These are phyloP conservation scores for Erysimum pusillum DNA, from an alignment of 441 rosid species.

Conservation along the genomic window DNA sequence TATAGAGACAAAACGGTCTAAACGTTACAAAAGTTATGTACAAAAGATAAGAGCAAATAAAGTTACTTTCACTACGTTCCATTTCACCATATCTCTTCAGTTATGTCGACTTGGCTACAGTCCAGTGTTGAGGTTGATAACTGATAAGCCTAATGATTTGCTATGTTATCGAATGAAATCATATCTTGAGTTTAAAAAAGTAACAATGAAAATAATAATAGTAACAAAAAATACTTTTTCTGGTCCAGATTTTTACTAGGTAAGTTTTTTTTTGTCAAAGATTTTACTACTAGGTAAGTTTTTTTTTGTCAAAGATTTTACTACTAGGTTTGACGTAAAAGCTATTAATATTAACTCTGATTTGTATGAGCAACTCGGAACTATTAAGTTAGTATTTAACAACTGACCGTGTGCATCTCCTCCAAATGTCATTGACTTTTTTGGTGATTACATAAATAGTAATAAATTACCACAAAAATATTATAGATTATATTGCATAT, in stretches of 20 bases:
- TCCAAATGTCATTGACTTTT: conserved; percentile 31
- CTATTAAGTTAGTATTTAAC: not conserved
- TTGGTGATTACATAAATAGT: not conserved
- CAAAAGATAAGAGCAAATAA: not conserved
- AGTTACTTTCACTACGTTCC: conserved; percentile 2
- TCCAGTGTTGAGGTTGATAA: not conserved
- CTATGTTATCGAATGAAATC: not conserved
- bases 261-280: not conserved
- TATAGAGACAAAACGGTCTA: conserved; percentile 5
- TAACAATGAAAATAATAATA: not conserved
- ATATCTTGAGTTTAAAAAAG: not conserved
- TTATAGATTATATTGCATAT: no score
- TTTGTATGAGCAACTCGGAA: no score
- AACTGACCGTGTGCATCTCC: conserved; percentile 4
- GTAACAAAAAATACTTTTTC: not conserved
- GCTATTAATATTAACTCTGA: no score
- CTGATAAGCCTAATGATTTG: not conserved
- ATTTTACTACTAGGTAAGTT: no score
- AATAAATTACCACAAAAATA: not conserved
- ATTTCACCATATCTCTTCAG: not conserved
- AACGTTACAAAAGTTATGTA: conserved; percentile 14
- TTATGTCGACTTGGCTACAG: conserved; percentile 3
- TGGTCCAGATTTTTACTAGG: not conserved
- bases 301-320: no score
- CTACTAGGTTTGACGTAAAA: no score